phyloP scores from a whole-genome alignment of 73 alveolate species.

The Paramecium primaurelia region DNA sequence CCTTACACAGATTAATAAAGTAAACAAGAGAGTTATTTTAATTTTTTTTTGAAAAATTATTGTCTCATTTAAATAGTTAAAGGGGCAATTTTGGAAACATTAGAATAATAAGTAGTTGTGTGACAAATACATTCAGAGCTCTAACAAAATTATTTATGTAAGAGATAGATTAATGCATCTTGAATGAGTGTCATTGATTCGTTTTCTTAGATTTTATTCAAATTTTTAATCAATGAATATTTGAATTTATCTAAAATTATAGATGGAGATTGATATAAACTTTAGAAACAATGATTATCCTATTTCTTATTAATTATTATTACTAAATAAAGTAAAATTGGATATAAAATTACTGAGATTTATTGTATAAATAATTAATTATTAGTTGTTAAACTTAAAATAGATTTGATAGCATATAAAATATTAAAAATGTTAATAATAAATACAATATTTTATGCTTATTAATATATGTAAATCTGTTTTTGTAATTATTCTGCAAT shows the following conservation, averaged over 20 bases:
- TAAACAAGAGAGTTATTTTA: not conserved
- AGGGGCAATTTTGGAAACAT: not conserved
- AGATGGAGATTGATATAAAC: not conserved
- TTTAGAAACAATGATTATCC: not conserved
- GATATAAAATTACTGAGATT: not conserved
- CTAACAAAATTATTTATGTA: not conserved
- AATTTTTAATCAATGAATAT: not conserved
- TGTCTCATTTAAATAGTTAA: not conserved
- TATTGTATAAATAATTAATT: not conserved
- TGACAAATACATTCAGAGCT: not conserved
- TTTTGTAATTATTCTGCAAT: not conserved
- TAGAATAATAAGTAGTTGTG: not conserved
- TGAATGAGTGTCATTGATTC: not conserved
- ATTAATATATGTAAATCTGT: not conserved
- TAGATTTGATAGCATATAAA: not conserved
- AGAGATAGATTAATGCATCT: not conserved
- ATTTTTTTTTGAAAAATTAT: not conserved
- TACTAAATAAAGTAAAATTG: not conserved
- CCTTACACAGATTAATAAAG: not conserved
- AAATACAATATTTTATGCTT: not conserved
- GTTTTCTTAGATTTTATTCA: not conserved
- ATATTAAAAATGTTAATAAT: not conserved
- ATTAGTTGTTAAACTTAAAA: not conserved
- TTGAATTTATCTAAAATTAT: not conserved
- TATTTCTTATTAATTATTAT: not conserved